phyloP scores from a whole-genome alignment of 495 filamentous ascomycete species.

The Daldinia grandis region DNA sequence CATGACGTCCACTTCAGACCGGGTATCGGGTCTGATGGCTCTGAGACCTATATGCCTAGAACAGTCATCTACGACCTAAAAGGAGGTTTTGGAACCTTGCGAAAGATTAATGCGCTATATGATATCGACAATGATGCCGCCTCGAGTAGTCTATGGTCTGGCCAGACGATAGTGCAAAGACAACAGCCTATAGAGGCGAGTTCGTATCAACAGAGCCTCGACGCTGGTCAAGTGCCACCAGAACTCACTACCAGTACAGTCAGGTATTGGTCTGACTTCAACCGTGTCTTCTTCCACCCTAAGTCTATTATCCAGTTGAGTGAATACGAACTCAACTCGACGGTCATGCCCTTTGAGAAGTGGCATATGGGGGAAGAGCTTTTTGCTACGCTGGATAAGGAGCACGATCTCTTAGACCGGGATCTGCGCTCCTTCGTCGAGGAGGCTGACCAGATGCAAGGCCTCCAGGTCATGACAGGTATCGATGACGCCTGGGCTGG shows the following conservation, averaged over 20 bases:
- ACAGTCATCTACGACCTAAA: conserved; percentile 96
- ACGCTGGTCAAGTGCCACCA: conserved; percentile 69
- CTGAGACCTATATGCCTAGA: conserved; percentile 91
- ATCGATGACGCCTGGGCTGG: conserved; percentile 95
- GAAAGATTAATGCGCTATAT: conserved; percentile 89
- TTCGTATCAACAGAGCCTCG: conserved; percentile 80
- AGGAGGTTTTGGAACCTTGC: conserved; percentile 85
- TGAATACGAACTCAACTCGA: conserved; percentile 82
- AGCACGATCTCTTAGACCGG: conserved; percentile 86
- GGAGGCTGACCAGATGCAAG: conserved; percentile 93
- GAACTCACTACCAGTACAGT: conserved; percentile 73
- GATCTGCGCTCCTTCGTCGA: conserved; percentile 88
- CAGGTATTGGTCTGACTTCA: conserved; percentile 96
- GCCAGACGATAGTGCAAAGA: conserved; percentile 70
- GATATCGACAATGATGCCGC: conserved; percentile 65
- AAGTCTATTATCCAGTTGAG: conserved; percentile 87
- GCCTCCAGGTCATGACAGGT: conserved; percentile 79
- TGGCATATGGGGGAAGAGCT: conserved; percentile 83
- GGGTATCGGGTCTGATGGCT: conserved; percentile 81
- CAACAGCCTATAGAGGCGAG: conserved; percentile 71
- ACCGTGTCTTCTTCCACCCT: conserved; percentile 89
- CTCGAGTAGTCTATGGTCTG: conserved; percentile 71
- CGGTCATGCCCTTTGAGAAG: conserved; percentile 81
- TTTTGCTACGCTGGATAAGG: conserved; percentile 80
- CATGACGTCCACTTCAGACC: conserved; percentile 93